phyloP scores from a whole-genome alignment of 148 eudicot genomes.

The Hydrangea macrophylla region DNA sequence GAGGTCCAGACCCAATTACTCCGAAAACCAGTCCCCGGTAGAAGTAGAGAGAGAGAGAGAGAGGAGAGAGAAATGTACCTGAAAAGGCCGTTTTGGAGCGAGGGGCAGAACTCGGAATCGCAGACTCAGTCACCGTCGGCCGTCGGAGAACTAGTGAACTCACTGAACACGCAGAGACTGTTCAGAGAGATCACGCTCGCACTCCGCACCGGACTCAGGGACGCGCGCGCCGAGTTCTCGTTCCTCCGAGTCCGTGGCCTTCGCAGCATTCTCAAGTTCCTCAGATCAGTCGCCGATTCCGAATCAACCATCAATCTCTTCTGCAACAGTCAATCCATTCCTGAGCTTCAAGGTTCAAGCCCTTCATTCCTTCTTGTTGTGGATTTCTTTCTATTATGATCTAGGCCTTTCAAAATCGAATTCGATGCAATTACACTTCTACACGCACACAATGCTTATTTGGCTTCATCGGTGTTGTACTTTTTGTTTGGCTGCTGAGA shows the following conservation, averaged over 20 bases:
- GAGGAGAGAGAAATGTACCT: constrained; percentile 41
- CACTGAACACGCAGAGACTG: constrained; percentile 47
- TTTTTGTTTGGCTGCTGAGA: constrained; percentile 7
- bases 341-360: constrained; percentile 62
- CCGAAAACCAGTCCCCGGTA: too few relatives aligned
- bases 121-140: constrained; percentile 27
- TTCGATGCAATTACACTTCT: too few relatives aligned
- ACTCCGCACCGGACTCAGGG: constrained; percentile 76
- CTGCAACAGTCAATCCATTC: constrained; percentile 54
- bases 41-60: constrained; percentile 6
- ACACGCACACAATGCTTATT: too few relatives aligned
- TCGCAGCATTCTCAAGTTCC: constrained; percentile 79
- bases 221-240: constrained; percentile 81
- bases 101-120: constrained; percentile 25
- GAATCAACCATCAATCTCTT: constrained; percentile 60
- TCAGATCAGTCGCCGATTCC: constrained; percentile 65
- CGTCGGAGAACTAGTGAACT: constrained; percentile 51
- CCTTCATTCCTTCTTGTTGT: too few relatives aligned
- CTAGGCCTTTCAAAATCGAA: too few relatives aligned
- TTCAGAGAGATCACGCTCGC: constrained; percentile 78
- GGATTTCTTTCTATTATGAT: too few relatives aligned
- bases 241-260: constrained; percentile 79
- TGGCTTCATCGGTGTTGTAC: not conserved
- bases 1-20: not conserved
- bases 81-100: constrained; percentile 46